These are phyloP conservation scores for Aspergillus arachidicola DNA, from an alignment of 2,329 filamentous ascomycete species.

Conservation along the genomic window DNA sequence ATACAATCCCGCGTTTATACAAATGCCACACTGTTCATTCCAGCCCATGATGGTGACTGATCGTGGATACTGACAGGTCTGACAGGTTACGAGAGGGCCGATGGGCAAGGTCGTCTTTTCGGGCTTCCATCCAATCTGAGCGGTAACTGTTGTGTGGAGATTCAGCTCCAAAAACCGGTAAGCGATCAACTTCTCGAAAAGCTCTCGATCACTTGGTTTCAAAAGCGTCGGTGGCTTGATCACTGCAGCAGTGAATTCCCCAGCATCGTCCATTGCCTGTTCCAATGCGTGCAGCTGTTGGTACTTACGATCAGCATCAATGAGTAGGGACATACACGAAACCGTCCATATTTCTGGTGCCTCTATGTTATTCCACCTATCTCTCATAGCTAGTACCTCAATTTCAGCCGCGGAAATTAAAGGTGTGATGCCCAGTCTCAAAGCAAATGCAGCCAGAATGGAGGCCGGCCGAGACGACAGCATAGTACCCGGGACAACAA, in stretches of 20 bases:
- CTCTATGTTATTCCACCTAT: conserved; percentile 52
- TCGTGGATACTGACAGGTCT: conserved; percentile 47
- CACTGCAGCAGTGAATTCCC: neutral
- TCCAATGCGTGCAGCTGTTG: conserved; percentile 14
- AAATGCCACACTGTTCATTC: conserved; percentile 47
- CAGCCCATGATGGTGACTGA: conserved; percentile 55
- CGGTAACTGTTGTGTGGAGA: conserved; percentile 48
- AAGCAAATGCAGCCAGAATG: conserved; percentile 51
- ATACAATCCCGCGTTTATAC: conserved; percentile 19
- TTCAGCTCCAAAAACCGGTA: conserved; percentile 49
- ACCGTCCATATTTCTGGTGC: conserved; percentile 55
- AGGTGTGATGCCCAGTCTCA: conserved; percentile 52
- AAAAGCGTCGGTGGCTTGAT: neutral
- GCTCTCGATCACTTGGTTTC: neutral
- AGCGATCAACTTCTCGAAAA: neutral
- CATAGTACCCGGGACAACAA: conserved; percentile 53
- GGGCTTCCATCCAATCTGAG: conserved; percentile 50
- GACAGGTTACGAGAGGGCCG: conserved; percentile 49
- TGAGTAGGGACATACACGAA: conserved; percentile 49
- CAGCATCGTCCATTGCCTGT: neutral
- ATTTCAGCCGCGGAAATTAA: conserved; percentile 45
- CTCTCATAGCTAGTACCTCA: conserved; percentile 46
- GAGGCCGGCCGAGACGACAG: conserved; percentile 49
- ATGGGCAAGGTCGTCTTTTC: conserved; percentile 47
- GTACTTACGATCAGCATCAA: conserved; percentile 50